phyloP scores from a whole-genome alignment of 495 filamentous ascomycete genomes.

The Hyaloscypha variabilis region DNA sequence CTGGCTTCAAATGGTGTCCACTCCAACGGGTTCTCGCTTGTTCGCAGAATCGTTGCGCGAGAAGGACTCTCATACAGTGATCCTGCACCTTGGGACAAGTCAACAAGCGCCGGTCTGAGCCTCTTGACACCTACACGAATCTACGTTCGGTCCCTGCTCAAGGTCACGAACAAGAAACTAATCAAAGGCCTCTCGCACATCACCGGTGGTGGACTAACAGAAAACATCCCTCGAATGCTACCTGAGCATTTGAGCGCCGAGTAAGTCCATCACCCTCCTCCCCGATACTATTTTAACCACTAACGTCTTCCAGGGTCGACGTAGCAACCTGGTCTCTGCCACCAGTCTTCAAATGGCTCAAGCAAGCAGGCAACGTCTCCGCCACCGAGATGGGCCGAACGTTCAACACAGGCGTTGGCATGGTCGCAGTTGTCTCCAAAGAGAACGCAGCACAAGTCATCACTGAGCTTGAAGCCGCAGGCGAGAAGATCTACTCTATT shows the following conservation, averaged over 20 bases:
- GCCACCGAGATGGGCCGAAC: slow-evolving; percentile 79
- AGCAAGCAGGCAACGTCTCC: slow-evolving; percentile 71
- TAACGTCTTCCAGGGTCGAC: slow-evolving; percentile 67
- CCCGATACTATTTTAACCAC: neutral
- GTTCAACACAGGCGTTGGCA: slow-evolving; percentile 95
- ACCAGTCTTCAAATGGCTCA: slow-evolving; percentile 82
- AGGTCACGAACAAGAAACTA: slow-evolving; percentile 55
- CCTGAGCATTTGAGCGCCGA: slow-evolving; percentile 58
- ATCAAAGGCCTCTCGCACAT: slow-evolving; percentile 94
- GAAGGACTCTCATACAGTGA: slow-evolving; percentile 69
- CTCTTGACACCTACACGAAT: slow-evolving; percentile 81
- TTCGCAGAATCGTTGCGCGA: slow-evolving; percentile 80
- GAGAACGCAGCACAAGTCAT: slow-evolving; percentile 56
- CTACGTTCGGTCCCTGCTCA: slow-evolving; percentile 75
- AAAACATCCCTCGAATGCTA: slow-evolving; percentile 85
- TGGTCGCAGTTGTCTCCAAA: slow-evolving; percentile 78
- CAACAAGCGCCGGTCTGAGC: slow-evolving; percentile 64
- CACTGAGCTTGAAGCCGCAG: slow-evolving; percentile 56
- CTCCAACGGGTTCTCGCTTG: slow-evolving; percentile 94
- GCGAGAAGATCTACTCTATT: slow-evolving; percentile 78
- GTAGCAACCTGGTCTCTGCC: slow-evolving; percentile 71
- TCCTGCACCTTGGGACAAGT: slow-evolving; percentile 70
- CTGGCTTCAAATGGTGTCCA: slow-evolving; percentile 83
- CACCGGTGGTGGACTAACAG: slow-evolving; percentile 88
- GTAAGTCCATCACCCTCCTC: slow-evolving; percentile 3